Percentiles rank a stretch among this genome's conserved stretches.
Conservation (phyloP, 441 rosid genomes). For the Gossypium davidsonii region DNA sequence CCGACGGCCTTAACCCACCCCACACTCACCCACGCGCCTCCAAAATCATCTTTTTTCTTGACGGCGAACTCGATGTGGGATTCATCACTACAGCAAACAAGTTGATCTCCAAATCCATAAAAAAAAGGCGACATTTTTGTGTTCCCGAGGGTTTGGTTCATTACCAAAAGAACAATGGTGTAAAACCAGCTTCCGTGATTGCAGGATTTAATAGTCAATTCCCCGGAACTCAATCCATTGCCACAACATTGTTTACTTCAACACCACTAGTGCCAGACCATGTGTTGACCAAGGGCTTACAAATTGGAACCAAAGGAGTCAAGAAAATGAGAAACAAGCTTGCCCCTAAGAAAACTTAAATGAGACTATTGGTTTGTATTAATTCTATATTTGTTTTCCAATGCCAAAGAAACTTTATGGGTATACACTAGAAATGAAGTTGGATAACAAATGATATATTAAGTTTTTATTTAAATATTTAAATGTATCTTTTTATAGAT, state of each 20-base stretch:
- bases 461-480: too few species aligned
- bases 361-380: too few species aligned
- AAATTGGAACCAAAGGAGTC: slow-evolving; percentile 66
- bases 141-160: slow-evolving; percentile 69
- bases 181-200: slow-evolving; percentile 39
- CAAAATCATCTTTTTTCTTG: too few species aligned
- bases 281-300: slow-evolving; percentile 64
- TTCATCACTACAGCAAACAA: too few species aligned
- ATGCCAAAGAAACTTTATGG: too few species aligned
- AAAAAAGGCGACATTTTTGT: slow-evolving; percentile 14
- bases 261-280: slow-evolving; percentile 57
- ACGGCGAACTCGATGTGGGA: too few species aligned
- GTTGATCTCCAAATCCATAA: too few species aligned
- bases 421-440: too few species aligned
- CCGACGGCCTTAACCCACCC: too few species aligned
- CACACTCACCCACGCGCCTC: too few species aligned
- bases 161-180: slow-evolving; percentile 74
- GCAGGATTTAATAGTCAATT: slow-evolving; percentile 75
- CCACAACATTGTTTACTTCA: slow-evolving; percentile 50
- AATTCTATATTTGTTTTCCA: neutral
- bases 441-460: too few species aligned
- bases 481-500: too few species aligned
- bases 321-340: slow-evolving; percentile 62
- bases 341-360: slow-evolving; percentile 46
- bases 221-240: slow-evolving; percentile 77